Evolutionary conservation across 1,284 basidiomycete genomes (phyloP), one percentile per base, ranked within the genome.

Genomic region (Puccinia coronata): DNA sequence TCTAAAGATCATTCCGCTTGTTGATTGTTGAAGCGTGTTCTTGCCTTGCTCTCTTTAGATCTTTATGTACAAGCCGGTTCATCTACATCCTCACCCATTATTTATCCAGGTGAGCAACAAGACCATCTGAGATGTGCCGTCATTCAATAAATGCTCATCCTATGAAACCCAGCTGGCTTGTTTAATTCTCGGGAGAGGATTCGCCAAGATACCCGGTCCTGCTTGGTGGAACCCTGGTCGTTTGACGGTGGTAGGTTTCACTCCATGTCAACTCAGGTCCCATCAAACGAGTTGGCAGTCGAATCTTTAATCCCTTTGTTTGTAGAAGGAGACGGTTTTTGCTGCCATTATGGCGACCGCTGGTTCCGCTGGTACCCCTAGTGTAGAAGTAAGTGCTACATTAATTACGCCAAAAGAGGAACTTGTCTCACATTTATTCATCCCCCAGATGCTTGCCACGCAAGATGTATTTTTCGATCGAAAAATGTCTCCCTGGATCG

Each of bases 301-400:
- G n/a, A n/a, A n/a, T n/a, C n/a, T n/a, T n/a, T n/a, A n/a, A n/a
- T n/a, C n/a, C n/a, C n/a, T n/a, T n/a, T n/a, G 61, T 69, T 39
- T n/a, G 2, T 41, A 80, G 79, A 80, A 80, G 53, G 78, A 80
- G 34, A 80, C 78, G 63, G 78, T 80, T 5, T 80, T 80, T 36
- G 59, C 51, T 51, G 67, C 78, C 34, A 71, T 80, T 20, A 63
- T 80, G 55, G 70, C 69, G 16, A 80, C 78, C 4, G 55, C 67
- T 51, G 70, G 69, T n/a, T 41, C 69, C 9, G 55, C 65, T 23
- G 67, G 78, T 39, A 71, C 69, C 9, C 57, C 36, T 12, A 72
- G 55, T 34, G 57, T 80, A 4, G 78, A 80, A 61, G 78, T 80
- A 47, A 49, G 78, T 65, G 25, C 8, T 25, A 12, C 16, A 39